phyloP scores from a whole-genome alignment of 768 basidiomycete species.

The Suillus spraguei region DNA sequence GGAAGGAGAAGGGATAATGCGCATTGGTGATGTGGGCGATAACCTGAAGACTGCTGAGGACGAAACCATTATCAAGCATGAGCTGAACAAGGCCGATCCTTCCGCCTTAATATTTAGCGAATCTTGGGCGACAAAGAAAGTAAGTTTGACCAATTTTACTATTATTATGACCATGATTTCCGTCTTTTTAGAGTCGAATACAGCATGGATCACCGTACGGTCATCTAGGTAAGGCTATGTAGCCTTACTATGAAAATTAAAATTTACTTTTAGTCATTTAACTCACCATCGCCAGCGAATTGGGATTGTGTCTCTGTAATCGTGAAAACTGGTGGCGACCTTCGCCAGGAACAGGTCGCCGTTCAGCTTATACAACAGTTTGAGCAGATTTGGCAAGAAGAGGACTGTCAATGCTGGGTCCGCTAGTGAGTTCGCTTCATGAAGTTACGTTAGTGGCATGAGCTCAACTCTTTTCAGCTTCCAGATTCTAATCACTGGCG shows the following conservation, averaged over 20 bases:
- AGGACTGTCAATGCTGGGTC: slow-evolving; percentile 91
- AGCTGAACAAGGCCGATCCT: slow-evolving; percentile 93
- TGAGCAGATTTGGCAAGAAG: slow-evolving; percentile 92
- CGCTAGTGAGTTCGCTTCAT: slow-evolving; percentile 63
- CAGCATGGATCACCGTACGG: slow-evolving; percentile 94
- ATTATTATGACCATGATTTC: slow-evolving; percentile 7
- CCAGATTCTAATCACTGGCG: slow-evolving; percentile 93
- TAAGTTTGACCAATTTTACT: slow-evolving; percentile 30
- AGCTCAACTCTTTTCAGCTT: slow-evolving; percentile 57
- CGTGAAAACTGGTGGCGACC: slow-evolving; percentile 96
- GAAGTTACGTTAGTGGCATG: neutral
- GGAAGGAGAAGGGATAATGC: slow-evolving; percentile 69
- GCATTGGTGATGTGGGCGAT: slow-evolving; percentile 52
- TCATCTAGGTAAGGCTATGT: slow-evolving; percentile 71
- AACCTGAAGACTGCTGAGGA: slow-evolving; percentile 79
- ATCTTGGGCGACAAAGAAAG: slow-evolving; percentile 94
- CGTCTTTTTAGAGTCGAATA: slow-evolving; percentile 69
- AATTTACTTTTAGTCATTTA: neutral
- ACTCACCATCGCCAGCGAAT: slow-evolving; percentile 45
- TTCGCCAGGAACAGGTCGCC: slow-evolving; percentile 96
- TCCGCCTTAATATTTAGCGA: slow-evolving; percentile 96
- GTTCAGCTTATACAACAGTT: slow-evolving; percentile 95
- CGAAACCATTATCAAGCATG: slow-evolving; percentile 89
- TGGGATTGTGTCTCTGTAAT: slow-evolving; percentile 97
- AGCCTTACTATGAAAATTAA: slow-evolving; percentile 11